Evolutionary conservation across 176 grass and related monocot genomes (phyloP).

Genomic region (Rhynchospora pubera): DNA sequence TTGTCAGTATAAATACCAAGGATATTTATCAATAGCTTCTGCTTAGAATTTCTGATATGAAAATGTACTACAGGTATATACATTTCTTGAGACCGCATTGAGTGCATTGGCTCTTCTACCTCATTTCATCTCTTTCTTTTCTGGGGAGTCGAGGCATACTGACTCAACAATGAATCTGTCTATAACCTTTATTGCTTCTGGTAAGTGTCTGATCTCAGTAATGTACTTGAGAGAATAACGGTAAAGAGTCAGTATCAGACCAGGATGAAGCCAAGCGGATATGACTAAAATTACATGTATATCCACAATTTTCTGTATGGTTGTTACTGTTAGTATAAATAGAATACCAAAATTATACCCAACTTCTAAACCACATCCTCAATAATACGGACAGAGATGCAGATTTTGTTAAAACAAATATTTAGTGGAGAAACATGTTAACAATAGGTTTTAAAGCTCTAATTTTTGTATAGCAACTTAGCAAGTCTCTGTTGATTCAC

Average conservation of each 20-base stretch:
- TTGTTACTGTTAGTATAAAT: neutral
- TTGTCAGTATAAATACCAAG: neutral
- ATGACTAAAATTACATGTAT: neutral
- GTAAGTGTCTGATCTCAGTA: conserved; percentile 29
- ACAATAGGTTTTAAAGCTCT: neutral
- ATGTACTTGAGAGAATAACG: neutral
- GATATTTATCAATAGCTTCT: neutral
- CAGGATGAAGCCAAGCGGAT: neutral
- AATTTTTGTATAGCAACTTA: neutral
- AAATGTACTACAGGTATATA: conserved; percentile 41
- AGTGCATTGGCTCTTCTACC: conserved; percentile 60
- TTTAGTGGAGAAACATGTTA: neutral
- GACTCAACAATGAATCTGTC: conserved; percentile 53
- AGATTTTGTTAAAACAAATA: neutral
- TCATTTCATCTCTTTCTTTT: conserved; percentile 61
- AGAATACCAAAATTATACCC: neutral
- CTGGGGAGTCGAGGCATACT: conserved; percentile 40
- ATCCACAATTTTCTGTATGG: neutral
- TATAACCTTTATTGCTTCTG: conserved; percentile 70
- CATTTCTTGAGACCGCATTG: conserved; percentile 62
- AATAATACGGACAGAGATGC: neutral
- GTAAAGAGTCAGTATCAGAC: neutral
- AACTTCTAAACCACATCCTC: neutral
- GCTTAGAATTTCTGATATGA: neutral
- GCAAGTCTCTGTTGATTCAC: neutral